A percentile compares a stretch with the other conserved stretches of the same genome.
These are phyloP conservation scores for Rhodotorula graminis DNA, from an alignment of 768 basidiomycete genomes.

Conservation along the genomic window DNA sequence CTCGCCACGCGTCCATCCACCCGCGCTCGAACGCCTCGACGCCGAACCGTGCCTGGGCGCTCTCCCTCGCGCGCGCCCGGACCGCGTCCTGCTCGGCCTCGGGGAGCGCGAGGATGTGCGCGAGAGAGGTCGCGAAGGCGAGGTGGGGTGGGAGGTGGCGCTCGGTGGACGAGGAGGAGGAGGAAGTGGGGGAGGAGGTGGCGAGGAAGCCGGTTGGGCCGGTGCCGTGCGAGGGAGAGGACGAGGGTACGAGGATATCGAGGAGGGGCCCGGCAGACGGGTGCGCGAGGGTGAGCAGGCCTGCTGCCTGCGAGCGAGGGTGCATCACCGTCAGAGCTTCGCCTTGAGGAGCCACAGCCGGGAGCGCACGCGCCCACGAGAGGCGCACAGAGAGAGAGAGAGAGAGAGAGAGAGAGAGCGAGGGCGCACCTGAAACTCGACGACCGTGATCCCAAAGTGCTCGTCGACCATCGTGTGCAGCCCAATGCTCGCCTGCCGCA, in stretches of 20 bases:
- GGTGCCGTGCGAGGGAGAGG: constrained; percentile 50
- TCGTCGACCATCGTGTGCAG: constrained; percentile 97
- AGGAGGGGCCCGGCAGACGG: constrained; percentile 85
- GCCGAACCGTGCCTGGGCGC: constrained; percentile 67
- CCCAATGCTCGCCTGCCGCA: constrained; percentile 73
- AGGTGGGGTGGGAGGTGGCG: background rate
- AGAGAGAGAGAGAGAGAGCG: background rate
- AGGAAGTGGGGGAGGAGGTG: constrained; percentile 48
- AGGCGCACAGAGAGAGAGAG: no score
- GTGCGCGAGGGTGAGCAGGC: constrained; percentile 84
- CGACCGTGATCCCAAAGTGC: constrained; percentile 96
- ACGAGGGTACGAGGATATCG: constrained; percentile 78
- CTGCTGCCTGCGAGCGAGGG: constrained; percentile 66
- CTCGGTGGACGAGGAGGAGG: constrained; percentile 42
- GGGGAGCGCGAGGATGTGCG: constrained; percentile 58
- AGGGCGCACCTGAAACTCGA: constrained; percentile 83
- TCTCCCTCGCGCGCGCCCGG: constrained; percentile 62
- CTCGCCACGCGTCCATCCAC: constrained; percentile 48
- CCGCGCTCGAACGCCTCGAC: constrained; percentile 70
- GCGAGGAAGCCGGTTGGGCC: constrained; percentile 73
- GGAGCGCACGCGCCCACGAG: no score
- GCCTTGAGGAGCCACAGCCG: no score
- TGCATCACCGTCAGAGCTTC: background rate
- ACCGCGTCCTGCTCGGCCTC: constrained; percentile 62
- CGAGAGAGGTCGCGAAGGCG: constrained; percentile 4